Evolutionary conservation across 1,139 yeast genomes (phyloP).

Genomic region (Diutina sp.): DNA sequence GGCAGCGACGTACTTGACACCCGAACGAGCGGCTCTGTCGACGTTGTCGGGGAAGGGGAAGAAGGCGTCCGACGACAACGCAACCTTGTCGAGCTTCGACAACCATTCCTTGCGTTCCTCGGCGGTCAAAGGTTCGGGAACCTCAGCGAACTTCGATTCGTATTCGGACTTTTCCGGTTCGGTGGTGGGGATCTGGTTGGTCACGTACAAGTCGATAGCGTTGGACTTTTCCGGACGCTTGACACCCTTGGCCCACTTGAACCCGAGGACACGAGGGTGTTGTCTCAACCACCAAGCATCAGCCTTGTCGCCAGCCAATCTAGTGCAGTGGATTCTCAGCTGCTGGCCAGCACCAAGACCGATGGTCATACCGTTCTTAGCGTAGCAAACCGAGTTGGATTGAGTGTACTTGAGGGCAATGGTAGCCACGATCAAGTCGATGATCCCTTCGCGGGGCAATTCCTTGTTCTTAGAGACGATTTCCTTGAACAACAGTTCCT

Average conservation of each 20-base stretch:
- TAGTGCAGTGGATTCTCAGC: constrained; percentile 96
- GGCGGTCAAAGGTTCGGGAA: constrained; percentile 73
- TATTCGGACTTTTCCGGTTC: constrained; percentile 93
- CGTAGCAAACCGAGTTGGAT: constrained; percentile 95
- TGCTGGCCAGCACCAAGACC: constrained; percentile 99
- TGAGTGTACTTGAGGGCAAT: constrained; percentile 95
- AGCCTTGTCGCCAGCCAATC: constrained; percentile 98
- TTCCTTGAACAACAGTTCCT: constrained; percentile 77
- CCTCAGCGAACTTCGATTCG: constrained; percentile 71
- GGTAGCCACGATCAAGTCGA: constrained; percentile 93
- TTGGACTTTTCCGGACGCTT: constrained; percentile 98
- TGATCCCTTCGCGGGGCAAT: constrained; percentile 81
- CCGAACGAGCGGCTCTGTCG: constrained; percentile 92
- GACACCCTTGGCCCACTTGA: constrained; percentile 96
- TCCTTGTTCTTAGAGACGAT: constrained; percentile 78
- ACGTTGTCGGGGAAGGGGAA: constrained; percentile 99
- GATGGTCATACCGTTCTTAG: constrained; percentile 97
- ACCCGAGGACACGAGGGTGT: constrained; percentile 83
- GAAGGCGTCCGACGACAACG: constrained; percentile 93
- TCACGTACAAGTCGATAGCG: constrained; percentile 88
- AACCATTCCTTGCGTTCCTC: constrained; percentile 87
- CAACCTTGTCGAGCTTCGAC: constrained; percentile 65
- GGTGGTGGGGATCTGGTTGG: constrained; percentile 78
- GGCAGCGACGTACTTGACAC: constrained; percentile 92
- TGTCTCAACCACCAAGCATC: constrained; percentile 99